Percentiles rank a stretch among this genome's conserved stretches.
Conservation (phyloP, 225 moss, liverwort and hornwort genomes). For the Takakia lepidozioides region DNA sequence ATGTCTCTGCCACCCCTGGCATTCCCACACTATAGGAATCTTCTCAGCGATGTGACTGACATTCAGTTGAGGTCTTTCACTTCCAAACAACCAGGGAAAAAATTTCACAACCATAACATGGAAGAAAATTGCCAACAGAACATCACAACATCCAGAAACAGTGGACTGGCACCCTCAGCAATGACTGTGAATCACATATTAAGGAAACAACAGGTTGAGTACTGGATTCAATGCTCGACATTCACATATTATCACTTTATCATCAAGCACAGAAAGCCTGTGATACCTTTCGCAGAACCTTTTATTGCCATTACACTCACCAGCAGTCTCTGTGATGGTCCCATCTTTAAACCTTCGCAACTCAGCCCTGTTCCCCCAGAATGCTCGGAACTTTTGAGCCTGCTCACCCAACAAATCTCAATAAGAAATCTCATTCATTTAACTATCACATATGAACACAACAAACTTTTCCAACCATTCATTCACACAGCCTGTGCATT, state of each 20-base stretch:
- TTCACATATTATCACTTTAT: too few relatives aligned
- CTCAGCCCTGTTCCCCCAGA: constrained; percentile 90
- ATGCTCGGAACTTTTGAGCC: constrained; percentile 74
- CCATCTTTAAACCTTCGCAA: constrained; percentile 92
- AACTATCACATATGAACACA: constrained; percentile 31
- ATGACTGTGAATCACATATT: too few relatives aligned
- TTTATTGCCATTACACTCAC: constrained; percentile 10
- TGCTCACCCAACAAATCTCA: constrained; percentile 23
- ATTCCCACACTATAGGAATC: constrained; percentile 81
- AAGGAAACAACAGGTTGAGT: too few relatives aligned
- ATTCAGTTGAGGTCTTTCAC: too few relatives aligned
- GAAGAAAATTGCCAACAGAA: not conserved
- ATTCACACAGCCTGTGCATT: too few relatives aligned
- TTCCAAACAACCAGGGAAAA: not conserved
- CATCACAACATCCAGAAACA: not conserved
- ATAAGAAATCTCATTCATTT: constrained; percentile 9
- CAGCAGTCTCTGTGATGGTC: constrained; percentile 85
- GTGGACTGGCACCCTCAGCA: not conserved
- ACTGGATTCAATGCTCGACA: too few relatives aligned
- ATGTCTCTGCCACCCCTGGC: constrained; percentile 82
- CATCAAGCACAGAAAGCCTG: too few relatives aligned
- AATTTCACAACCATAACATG: not conserved
- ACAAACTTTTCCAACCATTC: not conserved
- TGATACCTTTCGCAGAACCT: not conserved
- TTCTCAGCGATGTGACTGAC: constrained; percentile 14